Evolutionary conservation across 352 stramenopile genomes (phyloP), one percentile per base, ranked within the genome.

Genomic region (Phytophthora pseudosyringae): DNA sequence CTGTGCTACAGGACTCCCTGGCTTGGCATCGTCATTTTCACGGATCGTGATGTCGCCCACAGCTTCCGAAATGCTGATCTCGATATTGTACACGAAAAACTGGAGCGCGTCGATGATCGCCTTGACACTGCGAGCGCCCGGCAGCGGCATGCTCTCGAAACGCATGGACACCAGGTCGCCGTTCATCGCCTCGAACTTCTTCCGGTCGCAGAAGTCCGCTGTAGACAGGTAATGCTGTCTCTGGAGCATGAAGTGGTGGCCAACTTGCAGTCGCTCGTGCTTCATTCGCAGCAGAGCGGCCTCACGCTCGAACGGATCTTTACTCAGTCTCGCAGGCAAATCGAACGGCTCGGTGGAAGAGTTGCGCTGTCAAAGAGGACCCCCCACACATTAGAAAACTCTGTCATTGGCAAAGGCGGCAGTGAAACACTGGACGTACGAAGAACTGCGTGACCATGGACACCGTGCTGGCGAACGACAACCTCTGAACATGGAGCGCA

Each of bases 91-190:
- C 29, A 77, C 64, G 25, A 82, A 86, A 13, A 71, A 64, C 12
- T 74, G 59, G 7, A 83, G 67, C 28, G 68, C 66, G 38, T 83
- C 68, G 36, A 82, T 75, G 7, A 82, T 73, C 16, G 64, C 50
- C 31, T 75, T 75, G 41, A 78, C 52, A 18, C 53, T 70, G 33
- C 40, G 40, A 31, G 72, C 41, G 4, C 55, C 69, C 11, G 64
- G 59, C 41, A 89, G 75, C n/a, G 80, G 75, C n/a, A 64, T 67
- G 18, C 78, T 53, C 57, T 86, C 73, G 44, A 85, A 89, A 7
- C 66, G 68, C 21, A 67, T 44, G 5, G 65, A 69, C 56, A 64
- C 67, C 18, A 76, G 46, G 46, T 82, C 72, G n/a, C 65, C 63
- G 29, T 76, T 68, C 1, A 47, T 54, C 21, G 56, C 64, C 32